Base-by-base conservation (phyloP, 2,329 filamentous ascomycete species). In the Hypoxylon sp. region DNA sequence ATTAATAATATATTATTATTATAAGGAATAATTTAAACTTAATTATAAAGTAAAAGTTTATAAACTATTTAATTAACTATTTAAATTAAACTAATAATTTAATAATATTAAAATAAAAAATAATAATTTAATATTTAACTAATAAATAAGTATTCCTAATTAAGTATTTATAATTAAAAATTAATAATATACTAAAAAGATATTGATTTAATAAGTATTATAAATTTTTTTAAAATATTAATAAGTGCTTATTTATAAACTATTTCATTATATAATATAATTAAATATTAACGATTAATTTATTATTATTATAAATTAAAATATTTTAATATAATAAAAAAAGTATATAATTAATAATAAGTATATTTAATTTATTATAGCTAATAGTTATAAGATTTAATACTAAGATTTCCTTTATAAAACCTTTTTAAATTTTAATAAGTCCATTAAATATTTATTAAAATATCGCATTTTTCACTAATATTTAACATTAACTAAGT, bases 401-500 rank as follows among this genome's bases (percentile, higher is more conserved):
- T 39, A n/a, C 3, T 39, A 14, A 39, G n/a, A 35, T 35, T 35
- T 39, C n/a, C 13, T n/a, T 39, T 39, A 39, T 39, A 39, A 14
- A 39, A 39, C 13, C 35, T n/a, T n/a, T 39, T 39, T 39, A 39
- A n/a, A 39, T 39, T 39, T 39, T n/a, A 39, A 39, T 39, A 39
- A 39, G 5, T 39, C n/a, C 9, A 39, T 39, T 39, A 39, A 39
- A 39, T 39, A 2, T 39, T 39, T 39, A 39, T 39, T 39, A 39
- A 39, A 14, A 9, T 39, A 9, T 39, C n/a, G 4, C n/a, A 39
- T 39, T n/a, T 35, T 39, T n/a, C 9, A 39, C 5, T 39, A 39
- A 39, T n/a, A 39, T 39, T 39, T 39, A 39, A 39, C 4, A 9
- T 3, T 39, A 39, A 9, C 3, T 39, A 39, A 39, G n/a, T 39